Conservation (phyloP, 1,139 yeast species). For the Meyerozyma athensensis region DNA sequence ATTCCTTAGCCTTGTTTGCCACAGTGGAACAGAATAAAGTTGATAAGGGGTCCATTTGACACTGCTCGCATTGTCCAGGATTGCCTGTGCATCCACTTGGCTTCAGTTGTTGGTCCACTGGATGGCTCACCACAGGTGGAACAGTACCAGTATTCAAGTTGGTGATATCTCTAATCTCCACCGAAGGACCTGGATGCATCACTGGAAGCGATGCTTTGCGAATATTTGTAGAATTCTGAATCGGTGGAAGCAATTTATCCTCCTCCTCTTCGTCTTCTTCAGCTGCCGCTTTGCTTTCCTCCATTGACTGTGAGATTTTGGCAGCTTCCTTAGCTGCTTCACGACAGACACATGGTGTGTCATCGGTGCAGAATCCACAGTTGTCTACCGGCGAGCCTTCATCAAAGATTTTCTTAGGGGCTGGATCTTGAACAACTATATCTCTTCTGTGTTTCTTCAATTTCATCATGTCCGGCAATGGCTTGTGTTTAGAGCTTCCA, state of each 20-base stretch:
- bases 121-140: slow-evolving; percentile 25
- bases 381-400: slow-evolving; percentile 59
- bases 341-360: slow-evolving; percentile 87
- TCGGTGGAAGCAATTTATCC: slow-evolving; percentile 31
- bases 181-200: slow-evolving; percentile 64
- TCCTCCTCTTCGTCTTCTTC: slow-evolving; percentile 18
- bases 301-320: slow-evolving; percentile 25
- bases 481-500: slow-evolving; percentile 21
- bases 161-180: slow-evolving; percentile 44
- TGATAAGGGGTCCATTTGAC: slow-evolving; percentile 85
- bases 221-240: slow-evolving; percentile 22
- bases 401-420: slow-evolving; percentile 20
- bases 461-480: slow-evolving; percentile 38
- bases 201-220: slow-evolving; percentile 47
- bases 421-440: slow-evolving; percentile 8
- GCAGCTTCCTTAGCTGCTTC: slow-evolving; percentile 70
- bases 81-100: slow-evolving; percentile 69
- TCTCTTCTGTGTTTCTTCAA: slow-evolving; percentile 11
- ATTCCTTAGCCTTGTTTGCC: slow-evolving; percentile 46
- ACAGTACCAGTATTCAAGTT: slow-evolving; percentile 42
- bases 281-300: slow-evolving; percentile 10
- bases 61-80: slow-evolving; percentile 83
- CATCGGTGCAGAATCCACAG: slow-evolving; percentile 93
- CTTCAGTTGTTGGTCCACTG: slow-evolving; percentile 7
- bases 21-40: slow-evolving; percentile 83